phyloP scores from a whole-genome alignment of 1,284 basidiomycete genomes.

The Mycosarcoma mackinlayi region DNA sequence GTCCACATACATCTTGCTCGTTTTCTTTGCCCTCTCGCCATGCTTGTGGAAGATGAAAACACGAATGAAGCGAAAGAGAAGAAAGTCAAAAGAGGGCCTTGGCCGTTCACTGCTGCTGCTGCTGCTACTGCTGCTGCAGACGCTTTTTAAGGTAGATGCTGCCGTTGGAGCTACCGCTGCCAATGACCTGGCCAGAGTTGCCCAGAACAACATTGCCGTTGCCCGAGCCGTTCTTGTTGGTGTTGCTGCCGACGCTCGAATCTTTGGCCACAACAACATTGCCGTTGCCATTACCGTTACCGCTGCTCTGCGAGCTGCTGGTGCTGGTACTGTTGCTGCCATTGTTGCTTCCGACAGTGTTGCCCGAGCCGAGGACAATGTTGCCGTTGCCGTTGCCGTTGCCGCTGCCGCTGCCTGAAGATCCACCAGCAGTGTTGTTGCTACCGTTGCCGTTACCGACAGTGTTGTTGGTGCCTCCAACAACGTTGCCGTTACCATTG shows the following conservation, averaged over 20 bases:
- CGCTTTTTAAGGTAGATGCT: conserved; percentile 22
- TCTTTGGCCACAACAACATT: conserved; percentile 13
- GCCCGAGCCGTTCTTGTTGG: conserved; percentile 6
- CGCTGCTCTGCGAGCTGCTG: conserved; percentile 1
- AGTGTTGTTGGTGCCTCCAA: no score
- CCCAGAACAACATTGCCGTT: conserved; percentile 23
- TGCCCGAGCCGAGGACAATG: conserved; percentile 3
- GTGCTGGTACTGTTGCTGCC: conserved; percentile 4
- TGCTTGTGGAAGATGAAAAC: no score
- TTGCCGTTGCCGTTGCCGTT: conserved; percentile 15
- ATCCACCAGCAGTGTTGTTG: conserved; percentile 7
- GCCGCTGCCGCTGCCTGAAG: conserved; percentile 11
- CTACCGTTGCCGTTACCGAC: no score
- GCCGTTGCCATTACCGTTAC: conserved; percentile 18
- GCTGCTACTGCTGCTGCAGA: not conserved
- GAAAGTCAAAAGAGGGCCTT: no score
- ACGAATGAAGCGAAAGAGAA: no score
- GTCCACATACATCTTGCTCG: no score
- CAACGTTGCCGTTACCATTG: no score
- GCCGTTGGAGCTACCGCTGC: conserved; percentile 18
- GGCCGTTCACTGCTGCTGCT: no score
- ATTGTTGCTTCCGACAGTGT: conserved; percentile 4
- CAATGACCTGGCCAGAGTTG: conserved; percentile 13
- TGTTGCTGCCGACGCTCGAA: conserved; percentile 10
- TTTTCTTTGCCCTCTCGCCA: no score